Base-by-base conservation (phyloP, 495 filamentous ascomycete species). In the Xylaria palmicola region DNA sequence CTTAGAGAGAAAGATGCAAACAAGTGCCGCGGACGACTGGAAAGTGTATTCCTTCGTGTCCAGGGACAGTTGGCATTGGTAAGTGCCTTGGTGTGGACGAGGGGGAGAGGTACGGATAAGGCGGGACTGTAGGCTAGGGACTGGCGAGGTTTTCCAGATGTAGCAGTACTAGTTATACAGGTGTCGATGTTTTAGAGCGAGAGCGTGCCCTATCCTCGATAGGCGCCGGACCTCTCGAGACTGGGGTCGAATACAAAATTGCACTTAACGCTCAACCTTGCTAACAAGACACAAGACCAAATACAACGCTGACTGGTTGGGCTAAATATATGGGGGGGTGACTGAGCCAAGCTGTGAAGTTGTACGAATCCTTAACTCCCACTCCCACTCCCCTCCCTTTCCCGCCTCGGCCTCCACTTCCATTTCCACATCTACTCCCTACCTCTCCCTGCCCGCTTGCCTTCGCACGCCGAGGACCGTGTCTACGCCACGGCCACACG, bases 141-240 rank as follows among this genome's bases (percentile, higher is more conserved):
- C 22, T 30, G 24, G 24, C 17, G 24, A 26, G 22, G 34, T 3
- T 4, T 37, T 40, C 22, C 34, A 54, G 30, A n/a, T n/a, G 51
- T 22, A 22, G 37, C 32, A 6, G 15, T 6, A 48, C 20, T 2
- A 27, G 22, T 13, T 48, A 20, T 17, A 40, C 32, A 56, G 53
- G 26, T 24, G 10, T 32, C 17, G 27, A 37, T 30, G 32, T 37
- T 12, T 36, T 22, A 30, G 30, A 26, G 22, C 51, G 24, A 30
- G 26, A 56, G n/a, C 41, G 10, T 20, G 17, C 3, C 53, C 39
- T 56, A 9, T 15, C 26, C 6, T 56, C 27, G 13, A 40, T 26
- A n/a, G 43, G 43, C 44, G 37, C 44, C 37, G 44, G 53, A 56
- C 53, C 26, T n/a, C n/a, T n/a, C 27, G 36, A 27, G 41, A 41